Percentiles rank a stretch among this genome's conserved stretches.
Conservation (phyloP, 2,329 filamentous ascomycete species). For the Chaetomium olivaceum region DNA sequence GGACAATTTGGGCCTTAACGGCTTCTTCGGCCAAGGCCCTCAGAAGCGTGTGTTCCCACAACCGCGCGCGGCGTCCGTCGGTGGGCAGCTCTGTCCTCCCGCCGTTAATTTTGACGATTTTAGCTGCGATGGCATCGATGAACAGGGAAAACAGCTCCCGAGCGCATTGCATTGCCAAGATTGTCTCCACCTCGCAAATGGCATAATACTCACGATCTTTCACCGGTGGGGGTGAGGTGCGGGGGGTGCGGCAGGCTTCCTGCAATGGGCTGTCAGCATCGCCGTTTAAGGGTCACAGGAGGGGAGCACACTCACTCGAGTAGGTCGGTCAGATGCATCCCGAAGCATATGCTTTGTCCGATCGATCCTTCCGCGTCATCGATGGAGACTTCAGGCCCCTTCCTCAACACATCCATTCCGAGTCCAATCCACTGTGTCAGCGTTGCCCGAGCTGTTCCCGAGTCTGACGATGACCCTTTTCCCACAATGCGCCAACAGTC, state of each 20-base stretch:
- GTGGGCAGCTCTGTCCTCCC: not conserved
- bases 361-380: not conserved
- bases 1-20: too few species aligned
- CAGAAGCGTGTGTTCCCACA: too few species aligned
- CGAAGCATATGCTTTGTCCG: too few species aligned
- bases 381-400: too few species aligned
- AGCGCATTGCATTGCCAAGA: not conserved
- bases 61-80: not conserved
- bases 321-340: not conserved
- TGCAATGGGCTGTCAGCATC: not conserved
- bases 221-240: too few species aligned
- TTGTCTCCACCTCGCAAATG: too few species aligned
- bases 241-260: not conserved
- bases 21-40: too few species aligned
- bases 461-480: too few species aligned
- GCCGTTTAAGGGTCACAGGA: not conserved
- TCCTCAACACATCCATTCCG: too few species aligned
- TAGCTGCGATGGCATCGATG: not conserved
- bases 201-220: too few species aligned
- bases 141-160: not conserved
- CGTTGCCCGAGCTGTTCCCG: not conserved
- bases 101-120: not conserved
- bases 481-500: not conserved
- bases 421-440: not conserved
- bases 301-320: not conserved